phyloP scores from a whole-genome alignment of 805 yeast genomes.

The Wickerhamiella qilinensis region DNA sequence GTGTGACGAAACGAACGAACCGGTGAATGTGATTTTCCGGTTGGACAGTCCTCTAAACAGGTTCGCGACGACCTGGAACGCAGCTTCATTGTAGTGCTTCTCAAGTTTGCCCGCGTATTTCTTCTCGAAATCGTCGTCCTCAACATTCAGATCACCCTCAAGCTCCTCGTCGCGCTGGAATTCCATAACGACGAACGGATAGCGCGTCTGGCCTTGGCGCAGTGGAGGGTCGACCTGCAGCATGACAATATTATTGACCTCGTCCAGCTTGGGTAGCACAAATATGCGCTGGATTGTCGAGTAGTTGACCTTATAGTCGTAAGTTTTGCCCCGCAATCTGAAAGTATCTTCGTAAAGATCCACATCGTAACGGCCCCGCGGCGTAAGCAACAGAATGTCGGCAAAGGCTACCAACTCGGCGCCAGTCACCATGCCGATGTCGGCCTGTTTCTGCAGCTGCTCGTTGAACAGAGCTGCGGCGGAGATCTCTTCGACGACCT shows the following conservation, averaged over 20 bases:
- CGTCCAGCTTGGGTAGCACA: conserved; percentile 88
- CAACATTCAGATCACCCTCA: conserved; percentile 74
- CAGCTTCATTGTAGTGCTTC: conserved; percentile 60
- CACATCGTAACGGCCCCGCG: conserved; percentile 96
- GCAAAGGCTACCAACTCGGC: conserved; percentile 88
- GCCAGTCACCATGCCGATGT: conserved; percentile 86
- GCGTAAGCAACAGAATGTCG: conserved; percentile 83
- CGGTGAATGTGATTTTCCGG: conserved; percentile 70
- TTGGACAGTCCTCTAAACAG: conserved; percentile 83
- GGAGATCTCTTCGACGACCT: conserved; percentile 37
- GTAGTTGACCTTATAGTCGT: conserved; percentile 89
- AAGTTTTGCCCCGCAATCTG: conserved; percentile 91
- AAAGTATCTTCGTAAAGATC: conserved; percentile 80
- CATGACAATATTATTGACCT: conserved; percentile 71
- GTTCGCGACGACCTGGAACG: conserved; percentile 75
- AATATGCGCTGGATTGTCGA: conserved; percentile 80
- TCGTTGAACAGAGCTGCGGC: conserved; percentile 83
- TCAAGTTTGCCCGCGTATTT: conserved; percentile 64
- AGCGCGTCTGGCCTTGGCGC: conserved; percentile 95
- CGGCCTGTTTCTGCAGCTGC: conserved; percentile 80
- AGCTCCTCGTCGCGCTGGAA: conserved; percentile 83
- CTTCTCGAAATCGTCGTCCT: conserved; percentile 61
- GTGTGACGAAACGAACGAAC: conserved; percentile 58
- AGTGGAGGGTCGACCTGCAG: conserved; percentile 92
- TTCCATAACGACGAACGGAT: conserved; percentile 82